Evolutionary conservation across 768 basidiomycete species (phyloP).

Genomic region (Lactarius trivialis): DNA sequence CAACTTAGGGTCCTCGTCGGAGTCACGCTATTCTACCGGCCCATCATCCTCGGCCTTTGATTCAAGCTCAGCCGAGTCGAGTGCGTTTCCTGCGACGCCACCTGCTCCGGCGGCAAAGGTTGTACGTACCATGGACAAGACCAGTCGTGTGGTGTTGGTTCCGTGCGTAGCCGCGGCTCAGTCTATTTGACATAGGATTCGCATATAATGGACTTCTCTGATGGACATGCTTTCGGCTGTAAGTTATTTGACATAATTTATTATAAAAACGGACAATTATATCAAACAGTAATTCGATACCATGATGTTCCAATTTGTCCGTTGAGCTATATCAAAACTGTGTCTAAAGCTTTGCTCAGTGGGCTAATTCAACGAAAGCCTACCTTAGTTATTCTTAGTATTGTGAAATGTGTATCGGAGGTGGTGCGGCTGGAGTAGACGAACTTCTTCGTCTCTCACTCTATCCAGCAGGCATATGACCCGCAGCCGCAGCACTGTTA

Average conservation of each 20-base stretch:
- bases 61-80: neutral
- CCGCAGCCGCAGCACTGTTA: too few relatives aligned
- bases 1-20: neutral
- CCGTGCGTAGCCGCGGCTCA: neutral
- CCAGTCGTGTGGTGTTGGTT: neutral
- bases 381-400: too few relatives aligned
- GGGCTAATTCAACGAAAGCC: too few relatives aligned
- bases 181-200: neutral
- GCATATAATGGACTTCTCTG: too few relatives aligned
- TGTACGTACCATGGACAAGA: neutral
- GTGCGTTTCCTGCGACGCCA: neutral
- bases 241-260: neutral
- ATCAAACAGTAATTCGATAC: neutral
- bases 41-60: neutral
- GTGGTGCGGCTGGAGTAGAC: too few relatives aligned
- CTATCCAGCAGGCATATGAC: too few relatives aligned
- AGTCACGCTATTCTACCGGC: neutral
- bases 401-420: too few relatives aligned
- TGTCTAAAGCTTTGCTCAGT: neutral
- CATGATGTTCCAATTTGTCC: neutral
- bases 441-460: too few relatives aligned
- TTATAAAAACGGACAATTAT: neutral
- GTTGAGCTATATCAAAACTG: neutral
- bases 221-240: too few relatives aligned
- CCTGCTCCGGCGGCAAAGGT: neutral